Conservation (phyloP, 2,329 filamentous ascomycete species). For the Rhynchosporium secalis region DNA sequence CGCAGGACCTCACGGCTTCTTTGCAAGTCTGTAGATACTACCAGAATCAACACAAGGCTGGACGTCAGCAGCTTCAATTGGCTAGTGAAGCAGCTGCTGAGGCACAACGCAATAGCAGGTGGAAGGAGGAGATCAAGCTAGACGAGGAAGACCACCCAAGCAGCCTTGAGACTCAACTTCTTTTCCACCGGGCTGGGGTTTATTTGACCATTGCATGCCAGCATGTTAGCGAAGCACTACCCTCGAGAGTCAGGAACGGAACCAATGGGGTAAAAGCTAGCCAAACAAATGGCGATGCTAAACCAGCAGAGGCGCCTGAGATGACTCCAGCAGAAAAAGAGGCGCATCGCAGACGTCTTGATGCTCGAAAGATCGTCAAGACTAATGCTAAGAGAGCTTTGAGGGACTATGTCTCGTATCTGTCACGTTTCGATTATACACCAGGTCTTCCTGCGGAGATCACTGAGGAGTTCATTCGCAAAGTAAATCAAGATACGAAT, state of each 20-base stretch:
- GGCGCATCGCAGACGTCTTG: conserved; percentile 47
- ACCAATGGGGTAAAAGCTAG: conserved; percentile 31
- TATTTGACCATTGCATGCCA: conserved; percentile 72
- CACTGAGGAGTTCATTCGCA: conserved; percentile 52
- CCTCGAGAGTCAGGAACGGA: conserved; percentile 31
- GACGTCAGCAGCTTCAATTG: conserved; percentile 50
- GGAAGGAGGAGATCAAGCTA: conserved; percentile 52
- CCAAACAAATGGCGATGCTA: conserved; percentile 29
- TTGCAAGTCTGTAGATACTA: conserved; percentile 49
- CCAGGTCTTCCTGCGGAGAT: conserved; percentile 47
- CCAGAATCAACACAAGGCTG: conserved; percentile 38
- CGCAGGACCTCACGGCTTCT: conserved; percentile 68
- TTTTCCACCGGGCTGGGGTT: conserved; percentile 73
- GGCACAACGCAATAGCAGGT: conserved; percentile 41
- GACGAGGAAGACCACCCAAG: conserved; percentile 68
- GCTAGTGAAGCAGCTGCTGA: conserved; percentile 43
- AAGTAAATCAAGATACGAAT: conserved; percentile 57
- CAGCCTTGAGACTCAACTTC: conserved; percentile 71
- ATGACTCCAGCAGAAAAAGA: conserved; percentile 49
- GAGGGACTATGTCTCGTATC: conserved; percentile 70
- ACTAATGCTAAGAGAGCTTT: conserved; percentile 74
- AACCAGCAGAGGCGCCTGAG: conserved; percentile 30
- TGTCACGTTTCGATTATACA: conserved; percentile 77
- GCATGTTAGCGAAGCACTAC: conserved; percentile 58
- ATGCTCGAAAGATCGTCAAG: conserved; percentile 69